phyloP scores from a whole-genome alignment of 179 eudicot genomes.

The Patellifolia procumbens region DNA sequence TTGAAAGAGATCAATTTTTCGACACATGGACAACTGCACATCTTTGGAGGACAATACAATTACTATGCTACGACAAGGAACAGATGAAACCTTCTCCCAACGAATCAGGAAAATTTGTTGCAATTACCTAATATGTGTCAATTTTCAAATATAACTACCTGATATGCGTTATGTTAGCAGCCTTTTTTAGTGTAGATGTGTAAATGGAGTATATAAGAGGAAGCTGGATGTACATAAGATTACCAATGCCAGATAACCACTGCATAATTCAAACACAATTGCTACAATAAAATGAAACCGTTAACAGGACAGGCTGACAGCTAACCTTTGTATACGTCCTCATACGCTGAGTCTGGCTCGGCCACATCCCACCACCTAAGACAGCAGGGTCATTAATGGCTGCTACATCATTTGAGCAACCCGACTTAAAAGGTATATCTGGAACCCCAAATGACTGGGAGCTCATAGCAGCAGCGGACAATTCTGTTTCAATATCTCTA shows the following conservation, averaged over 20 bases:
- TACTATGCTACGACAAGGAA: background rate
- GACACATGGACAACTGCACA: too few species aligned
- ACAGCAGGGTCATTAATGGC: slow-evolving; percentile 66
- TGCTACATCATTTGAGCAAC: slow-evolving; percentile 67
- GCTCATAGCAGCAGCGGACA: slow-evolving; percentile 74
- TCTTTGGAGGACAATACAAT: background rate
- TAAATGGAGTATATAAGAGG: too few species aligned
- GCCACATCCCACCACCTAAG: slow-evolving; percentile 73
- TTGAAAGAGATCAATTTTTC: background rate
- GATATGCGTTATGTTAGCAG: too few species aligned
- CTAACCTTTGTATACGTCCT: slow-evolving; percentile 95
- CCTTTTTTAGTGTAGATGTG: too few species aligned
- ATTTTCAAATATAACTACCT: background rate
- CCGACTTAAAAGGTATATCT: slow-evolving; percentile 68
- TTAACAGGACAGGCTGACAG: background rate
- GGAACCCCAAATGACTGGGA: slow-evolving; percentile 85
- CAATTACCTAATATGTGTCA: too few species aligned
- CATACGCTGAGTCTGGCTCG: slow-evolving; percentile 80
- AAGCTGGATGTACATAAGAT: too few species aligned
- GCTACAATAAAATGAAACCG: background rate
- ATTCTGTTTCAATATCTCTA: slow-evolving; percentile 75
- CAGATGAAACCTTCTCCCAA: background rate
- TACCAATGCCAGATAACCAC: background rate
- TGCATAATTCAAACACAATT: too few species aligned
- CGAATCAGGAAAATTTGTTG: too few species aligned